These are phyloP conservation scores for Cladochytrium replicatum DNA, from an alignment of 192 early-diverging fungal genomes.

Conservation along the genomic window DNA sequence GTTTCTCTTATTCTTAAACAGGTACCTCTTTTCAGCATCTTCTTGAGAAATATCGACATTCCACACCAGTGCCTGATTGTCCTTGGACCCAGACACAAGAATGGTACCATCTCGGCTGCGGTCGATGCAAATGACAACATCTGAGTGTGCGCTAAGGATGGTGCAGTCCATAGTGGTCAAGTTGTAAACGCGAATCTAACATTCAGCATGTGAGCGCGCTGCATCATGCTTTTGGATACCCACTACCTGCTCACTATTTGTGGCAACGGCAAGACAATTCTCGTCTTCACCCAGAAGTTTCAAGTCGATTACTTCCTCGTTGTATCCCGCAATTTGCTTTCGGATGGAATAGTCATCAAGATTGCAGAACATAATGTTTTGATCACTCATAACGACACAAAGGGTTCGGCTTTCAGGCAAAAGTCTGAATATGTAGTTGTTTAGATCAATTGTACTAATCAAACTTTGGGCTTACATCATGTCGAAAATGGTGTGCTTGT, in stretches of 20 bases:
- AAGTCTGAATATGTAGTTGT: slow-evolving; percentile 28
- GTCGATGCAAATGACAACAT: slow-evolving; percentile 76
- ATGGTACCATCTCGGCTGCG: slow-evolving; percentile 56
- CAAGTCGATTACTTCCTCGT: slow-evolving; percentile 90
- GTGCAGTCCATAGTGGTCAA: slow-evolving; percentile 68
- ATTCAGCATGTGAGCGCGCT: neutral
- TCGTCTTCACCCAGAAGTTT: slow-evolving; percentile 65
- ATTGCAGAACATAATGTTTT: slow-evolving; percentile 78
- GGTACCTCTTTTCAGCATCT: slow-evolving; percentile 46
- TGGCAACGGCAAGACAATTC: slow-evolving; percentile 71
- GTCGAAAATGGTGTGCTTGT: slow-evolving; percentile 66
- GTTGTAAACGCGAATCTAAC: slow-evolving; percentile 71
- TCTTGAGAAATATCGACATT: too few relatives aligned
- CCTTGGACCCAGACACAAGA: slow-evolving; percentile 83
- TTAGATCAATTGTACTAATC: slow-evolving; percentile 1
- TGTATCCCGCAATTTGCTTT: slow-evolving; percentile 88
- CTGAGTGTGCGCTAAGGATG: slow-evolving; percentile 79
- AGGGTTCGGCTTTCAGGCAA: slow-evolving; percentile 42
- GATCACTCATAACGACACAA: slow-evolving; percentile 75
- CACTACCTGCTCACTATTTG: slow-evolving; percentile 73
- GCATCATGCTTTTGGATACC: neutral
- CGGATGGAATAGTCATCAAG: slow-evolving; percentile 31
- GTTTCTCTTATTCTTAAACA: slow-evolving; percentile 20
- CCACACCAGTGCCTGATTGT: slow-evolving; percentile 82
- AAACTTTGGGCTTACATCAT: slow-evolving; percentile 37